phyloP scores from a whole-genome alignment of 1,139 yeast species.

The Saccharomyces uvarum region DNA sequence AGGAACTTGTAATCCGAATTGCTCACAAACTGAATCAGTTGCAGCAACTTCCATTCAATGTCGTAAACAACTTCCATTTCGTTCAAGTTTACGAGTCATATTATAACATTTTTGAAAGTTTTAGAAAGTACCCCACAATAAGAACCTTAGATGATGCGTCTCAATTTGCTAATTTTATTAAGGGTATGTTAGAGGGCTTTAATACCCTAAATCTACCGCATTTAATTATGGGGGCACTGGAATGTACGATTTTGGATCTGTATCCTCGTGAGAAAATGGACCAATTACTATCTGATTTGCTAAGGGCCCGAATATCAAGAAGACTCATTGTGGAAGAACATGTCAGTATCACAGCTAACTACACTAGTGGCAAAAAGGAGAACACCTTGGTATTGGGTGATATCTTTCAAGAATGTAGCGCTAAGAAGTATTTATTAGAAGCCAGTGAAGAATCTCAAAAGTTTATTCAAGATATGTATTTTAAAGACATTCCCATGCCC shows the following conservation, averaged over 20 bases:
- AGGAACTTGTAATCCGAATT: constrained; percentile 76
- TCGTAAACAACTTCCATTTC: constrained; percentile 76
- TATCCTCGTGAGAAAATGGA: constrained; percentile 62
- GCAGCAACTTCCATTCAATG: constrained; percentile 76
- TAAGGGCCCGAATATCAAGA: constrained; percentile 81
- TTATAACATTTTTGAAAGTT: constrained; percentile 76
- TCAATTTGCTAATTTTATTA: constrained; percentile 56
- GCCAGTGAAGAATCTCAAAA: constrained; percentile 43
- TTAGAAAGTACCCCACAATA: constrained; percentile 64
- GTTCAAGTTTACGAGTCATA: constrained; percentile 84
- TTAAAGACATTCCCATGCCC: constrained; percentile 57
- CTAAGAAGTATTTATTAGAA: constrained; percentile 51
- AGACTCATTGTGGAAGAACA: constrained; percentile 89
- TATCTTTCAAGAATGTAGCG: constrained; percentile 71
- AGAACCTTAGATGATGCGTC: constrained; percentile 65
- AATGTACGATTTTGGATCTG: constrained; percentile 58
- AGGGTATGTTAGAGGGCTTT: constrained; percentile 57
- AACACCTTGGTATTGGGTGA: constrained; percentile 64
- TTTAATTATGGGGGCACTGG: constrained; percentile 86
- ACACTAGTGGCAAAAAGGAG: constrained; percentile 35
- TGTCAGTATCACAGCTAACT: constrained; percentile 63
- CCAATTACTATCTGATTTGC: constrained; percentile 61
- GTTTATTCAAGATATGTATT: constrained; percentile 42
- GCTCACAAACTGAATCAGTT: constrained; percentile 73
- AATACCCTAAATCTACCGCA: constrained; percentile 79